These are phyloP conservation scores for Stagonosporopsis cucurbitacearum DNA, from an alignment of 2,329 filamentous ascomycete genomes.

Conservation along the genomic window DNA sequence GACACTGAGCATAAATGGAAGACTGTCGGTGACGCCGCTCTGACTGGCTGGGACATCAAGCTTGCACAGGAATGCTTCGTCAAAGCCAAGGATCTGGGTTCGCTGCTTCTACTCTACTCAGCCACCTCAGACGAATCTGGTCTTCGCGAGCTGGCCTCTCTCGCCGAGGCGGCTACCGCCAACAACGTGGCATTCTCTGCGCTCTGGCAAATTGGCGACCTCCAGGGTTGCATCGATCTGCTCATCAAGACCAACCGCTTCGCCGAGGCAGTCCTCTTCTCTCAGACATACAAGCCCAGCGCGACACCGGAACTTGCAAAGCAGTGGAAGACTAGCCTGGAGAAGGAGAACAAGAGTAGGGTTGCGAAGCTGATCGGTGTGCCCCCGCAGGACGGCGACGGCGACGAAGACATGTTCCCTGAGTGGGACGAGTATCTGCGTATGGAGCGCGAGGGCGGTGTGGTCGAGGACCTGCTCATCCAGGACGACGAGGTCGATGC, in stretches of 20 bases:
- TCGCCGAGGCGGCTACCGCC: slow-evolving; percentile 76
- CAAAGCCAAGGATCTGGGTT: slow-evolving; percentile 88
- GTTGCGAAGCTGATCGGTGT: slow-evolving; percentile 83
- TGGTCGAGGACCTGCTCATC: slow-evolving; percentile 47
- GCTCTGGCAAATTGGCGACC: slow-evolving; percentile 84
- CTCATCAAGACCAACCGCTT: slow-evolving; percentile 78
- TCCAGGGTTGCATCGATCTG: slow-evolving; percentile 80
- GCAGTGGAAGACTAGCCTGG: slow-evolving; percentile 82
- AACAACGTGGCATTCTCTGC: slow-evolving; percentile 95
- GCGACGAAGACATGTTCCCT: slow-evolving; percentile 84
- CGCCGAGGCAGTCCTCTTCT: slow-evolving; percentile 88
- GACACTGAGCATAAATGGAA: slow-evolving; percentile 99
- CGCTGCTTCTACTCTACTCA: slow-evolving; percentile 84
- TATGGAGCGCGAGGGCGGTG: slow-evolving; percentile 75
- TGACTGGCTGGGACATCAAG: slow-evolving; percentile 83
- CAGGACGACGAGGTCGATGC: slow-evolving; percentile 43
- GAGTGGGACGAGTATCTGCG: slow-evolving; percentile 93
- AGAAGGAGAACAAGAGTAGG: slow-evolving; percentile 84
- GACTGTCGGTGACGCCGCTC: slow-evolving; percentile 89
- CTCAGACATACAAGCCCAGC: slow-evolving; percentile 94
- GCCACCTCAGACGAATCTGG: slow-evolving; percentile 82
- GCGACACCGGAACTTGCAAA: slow-evolving; percentile 70
- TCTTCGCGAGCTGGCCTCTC: slow-evolving; percentile 71
- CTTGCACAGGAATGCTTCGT: slow-evolving; percentile 93
- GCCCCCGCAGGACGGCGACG: slow-evolving; percentile 69